phyloP scores from a whole-genome alignment of 176 grass and related monocot genomes.

The Carex myosuroides region DNA sequence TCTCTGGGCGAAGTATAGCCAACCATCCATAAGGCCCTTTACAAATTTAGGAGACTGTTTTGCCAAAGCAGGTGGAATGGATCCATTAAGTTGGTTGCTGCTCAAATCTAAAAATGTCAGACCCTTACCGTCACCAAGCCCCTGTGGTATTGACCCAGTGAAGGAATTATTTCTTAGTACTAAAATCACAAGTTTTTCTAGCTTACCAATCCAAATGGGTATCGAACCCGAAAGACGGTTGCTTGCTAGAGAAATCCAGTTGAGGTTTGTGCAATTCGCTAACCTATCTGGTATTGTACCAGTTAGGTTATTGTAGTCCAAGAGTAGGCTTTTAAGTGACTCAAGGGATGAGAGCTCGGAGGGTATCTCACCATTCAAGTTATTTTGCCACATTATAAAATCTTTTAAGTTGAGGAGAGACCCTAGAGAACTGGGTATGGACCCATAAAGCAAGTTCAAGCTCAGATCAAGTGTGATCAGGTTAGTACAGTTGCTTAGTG shows the following conservation, averaged over 20 bases:
- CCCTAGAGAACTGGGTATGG: slow-evolving; percentile 49
- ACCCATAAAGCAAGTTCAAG: slow-evolving; percentile 58
- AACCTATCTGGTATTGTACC: slow-evolving; percentile 1
- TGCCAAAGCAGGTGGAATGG: slow-evolving; percentile 20
- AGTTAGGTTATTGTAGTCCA: slow-evolving; percentile 25
- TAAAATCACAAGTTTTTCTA: slow-evolving; percentile 9
- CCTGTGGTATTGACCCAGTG: background rate
- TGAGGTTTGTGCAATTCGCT: slow-evolving; percentile 11
- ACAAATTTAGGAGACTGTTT: background rate
- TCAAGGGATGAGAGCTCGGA: slow-evolving; percentile 35
- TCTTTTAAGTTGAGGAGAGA: slow-evolving; percentile 46
- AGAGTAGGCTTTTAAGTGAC: slow-evolving; percentile 20
- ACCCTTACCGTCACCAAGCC: slow-evolving; percentile 16
- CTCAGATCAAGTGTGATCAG: slow-evolving; percentile 85
- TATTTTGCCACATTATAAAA: slow-evolving; percentile 88
- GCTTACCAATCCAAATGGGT: slow-evolving; percentile 4
- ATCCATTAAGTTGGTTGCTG: slow-evolving; percentile 20
- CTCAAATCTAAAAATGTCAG: slow-evolving; percentile 20
- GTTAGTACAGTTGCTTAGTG: slow-evolving; percentile 56
- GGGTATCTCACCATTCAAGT: slow-evolving; percentile 66
- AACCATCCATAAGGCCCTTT: background rate
- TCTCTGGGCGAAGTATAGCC: slow-evolving; percentile 22
- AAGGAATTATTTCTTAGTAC: slow-evolving; percentile 19
- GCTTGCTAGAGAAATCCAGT: slow-evolving; percentile 10
- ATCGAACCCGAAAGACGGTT: slow-evolving; percentile 4